Evolutionary conservation across 2,329 filamentous ascomycete species (phyloP).

Genomic region (Exserohilum rostratum): DNA sequence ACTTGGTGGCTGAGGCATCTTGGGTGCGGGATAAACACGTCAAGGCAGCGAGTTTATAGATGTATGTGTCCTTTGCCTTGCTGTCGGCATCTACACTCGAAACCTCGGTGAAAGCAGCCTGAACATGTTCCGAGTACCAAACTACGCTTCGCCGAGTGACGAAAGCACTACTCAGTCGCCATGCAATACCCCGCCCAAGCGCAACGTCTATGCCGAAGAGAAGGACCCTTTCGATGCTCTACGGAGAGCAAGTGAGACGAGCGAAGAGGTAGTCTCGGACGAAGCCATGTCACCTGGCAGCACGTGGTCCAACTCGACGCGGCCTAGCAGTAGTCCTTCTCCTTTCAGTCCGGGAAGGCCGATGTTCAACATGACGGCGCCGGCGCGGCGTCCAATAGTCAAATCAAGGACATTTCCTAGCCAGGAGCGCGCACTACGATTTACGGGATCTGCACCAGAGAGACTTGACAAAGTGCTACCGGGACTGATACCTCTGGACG

Average conservation of each 20-base stretch:
- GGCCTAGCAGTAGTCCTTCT: slow-evolving; percentile 3
- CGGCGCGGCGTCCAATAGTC: not conserved
- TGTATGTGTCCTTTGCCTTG: not conserved
- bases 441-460: not conserved
- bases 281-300: slow-evolving; percentile 6
- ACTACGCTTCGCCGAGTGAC: not conserved
- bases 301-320: slow-evolving; percentile 3
- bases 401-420: slow-evolving; percentile 7
- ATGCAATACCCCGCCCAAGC: not conserved
- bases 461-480: slow-evolving; percentile 14
- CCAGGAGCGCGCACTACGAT: not conserved
- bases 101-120: not conserved
- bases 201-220: not conserved
- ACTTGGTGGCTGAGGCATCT: slow-evolving; percentile 1
- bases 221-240: slow-evolving; percentile 1
- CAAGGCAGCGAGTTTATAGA: not conserved
- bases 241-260: not conserved
- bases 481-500: slow-evolving; percentile 19
- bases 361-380: not conserved
- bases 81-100: too few relatives aligned
- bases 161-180: not conserved
- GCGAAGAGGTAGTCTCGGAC: not conserved
- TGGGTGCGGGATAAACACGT: not conserved
- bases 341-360: not conserved
- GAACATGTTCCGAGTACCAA: slow-evolving; percentile 1